Evolutionary conservation across 192 early-diverging fungal genomes (phyloP), one percentile per base, ranked within the genome.

Genomic region (Backusella morwellensis): DNA sequence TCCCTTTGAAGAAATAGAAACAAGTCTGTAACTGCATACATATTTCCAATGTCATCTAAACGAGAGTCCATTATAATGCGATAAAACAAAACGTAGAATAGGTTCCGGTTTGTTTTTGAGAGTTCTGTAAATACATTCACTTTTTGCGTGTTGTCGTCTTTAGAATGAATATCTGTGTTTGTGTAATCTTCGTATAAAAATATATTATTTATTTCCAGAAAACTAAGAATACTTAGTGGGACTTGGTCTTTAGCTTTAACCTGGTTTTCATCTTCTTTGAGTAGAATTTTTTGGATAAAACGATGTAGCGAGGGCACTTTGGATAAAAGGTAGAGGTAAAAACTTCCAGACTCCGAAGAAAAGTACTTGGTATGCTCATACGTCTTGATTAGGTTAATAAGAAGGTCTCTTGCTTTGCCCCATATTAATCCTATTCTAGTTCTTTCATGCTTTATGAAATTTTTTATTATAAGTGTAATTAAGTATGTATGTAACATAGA

Each of bases 391-490:
- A 54, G 4, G 0, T 26, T 26, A 26, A 0, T 26, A 26, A 26
- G 26, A 26, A 26, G 26, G 26, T 26, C 26, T 26, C 26, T 0
- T 26, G 26, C 26, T 26, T 26, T 0, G 26, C 26, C 0, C 26
- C 26, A 26, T 26, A 26, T 26, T 26, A 26, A 26, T 0, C 26
- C 26, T 26, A 26, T 26, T 26, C 26, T 26, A 0, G 26, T 26
- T 26, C 26, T 26, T 26, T 26, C 26, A 26, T 26, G 26, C 26
- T 26, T 26, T 26, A 26, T 26, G 26, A 26, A 26, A 26, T 26
- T 26, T 26, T 26, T 26, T 32, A 26, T 26, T 26, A 26, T 26
- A 26, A 26, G 26, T 26, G 26, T 26, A 26, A 26, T 26, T 97
- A 95, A 19, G 5, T 7, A 19, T 23, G 6, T 1, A 54, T 54